Evolutionary conservation across 2,329 filamentous ascomycete genomes (phyloP).

Genomic region (Aspergillus sp.): DNA sequence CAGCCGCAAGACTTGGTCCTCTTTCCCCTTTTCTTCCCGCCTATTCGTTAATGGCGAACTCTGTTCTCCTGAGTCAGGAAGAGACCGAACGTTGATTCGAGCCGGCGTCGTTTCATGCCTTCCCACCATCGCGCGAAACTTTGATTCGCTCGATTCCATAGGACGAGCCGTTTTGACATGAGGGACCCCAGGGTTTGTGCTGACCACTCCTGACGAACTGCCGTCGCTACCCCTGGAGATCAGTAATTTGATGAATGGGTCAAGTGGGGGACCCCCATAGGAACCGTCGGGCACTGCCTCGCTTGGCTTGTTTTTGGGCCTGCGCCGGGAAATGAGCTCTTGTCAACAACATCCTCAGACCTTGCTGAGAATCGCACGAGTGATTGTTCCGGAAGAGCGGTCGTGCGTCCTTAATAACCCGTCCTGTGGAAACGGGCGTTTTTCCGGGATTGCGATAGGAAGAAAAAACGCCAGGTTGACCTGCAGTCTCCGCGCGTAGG

Average conservation of each 20-base stretch:
- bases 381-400: constrained; percentile 1
- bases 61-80: neutral
- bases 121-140: neutral
- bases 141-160: neutral
- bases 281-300: constrained; percentile 15
- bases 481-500: constrained; percentile 1
- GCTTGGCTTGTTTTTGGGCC: constrained; percentile 12
- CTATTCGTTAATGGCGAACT: neutral
- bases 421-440: constrained; percentile 5
- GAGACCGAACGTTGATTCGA: constrained; percentile 1
- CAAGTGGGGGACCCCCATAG: constrained; percentile 7
- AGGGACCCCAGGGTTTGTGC: constrained; percentile 1
- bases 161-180: neutral
- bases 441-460: constrained; percentile 7
- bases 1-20: neutral
- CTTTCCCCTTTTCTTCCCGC: neutral
- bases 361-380: constrained; percentile 5
- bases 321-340: constrained; percentile 6
- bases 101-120: neutral
- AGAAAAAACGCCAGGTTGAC: neutral
- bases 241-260: constrained; percentile 4
- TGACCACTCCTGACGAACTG: constrained; percentile 10
- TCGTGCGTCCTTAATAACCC: constrained; percentile 2
- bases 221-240: constrained; percentile 10
- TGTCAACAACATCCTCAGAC: neutral